Evolutionary conservation across 257 asterid genomes (phyloP), one percentile per base, ranked within the genome.

Genomic region (Solanum corneliomulleri): DNA sequence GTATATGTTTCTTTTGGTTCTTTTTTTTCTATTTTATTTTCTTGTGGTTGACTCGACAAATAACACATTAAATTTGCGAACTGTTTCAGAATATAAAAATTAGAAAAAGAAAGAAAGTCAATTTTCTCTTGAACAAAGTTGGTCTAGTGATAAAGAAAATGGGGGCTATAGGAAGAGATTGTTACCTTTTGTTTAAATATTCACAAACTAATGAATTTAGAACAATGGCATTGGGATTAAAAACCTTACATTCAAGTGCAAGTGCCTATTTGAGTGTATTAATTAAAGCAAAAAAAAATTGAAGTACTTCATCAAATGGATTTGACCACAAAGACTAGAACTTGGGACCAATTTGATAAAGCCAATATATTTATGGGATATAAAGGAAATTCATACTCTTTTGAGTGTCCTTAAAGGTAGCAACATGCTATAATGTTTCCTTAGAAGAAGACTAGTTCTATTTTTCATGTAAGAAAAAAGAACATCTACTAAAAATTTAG

Each of bases 351-450:
- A 78, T 15, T 16, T 78, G 84, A 78, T 45, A 27, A 44, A 25
- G 84, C 64, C 25, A 44, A 44, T 77, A 44, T 25, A 45, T 25
- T 15, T 45, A 78, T 25, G 21, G 58, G 21, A 23, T 76, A 39
- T 11, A 42, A 42, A 52, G 62, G 83, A 42, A 25, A 77, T 77
- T 77, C 84, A 77, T 29, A 45, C 64, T 27, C 41, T 78, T 78
- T 45, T 45, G 25, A 78, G 84, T 45, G 64, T 12, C 84, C 84
- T 78, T 15, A 78, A 62, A 35, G 77, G 87, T 69, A 83, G 87
- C 89, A 75, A 20, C 84, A 77, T 86, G 87, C 76, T 84, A 5
- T n/a, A 74, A 83, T 66, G 89, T 89, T 75, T 86, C 91, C 87
- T 62, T 31, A 23, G 25, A 74, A 64, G 83, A 74, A 45, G 44